These are phyloP conservation scores for Taphrina sp. DNA, from an alignment of 1,139 yeast genomes.

Conservation along the genomic window DNA sequence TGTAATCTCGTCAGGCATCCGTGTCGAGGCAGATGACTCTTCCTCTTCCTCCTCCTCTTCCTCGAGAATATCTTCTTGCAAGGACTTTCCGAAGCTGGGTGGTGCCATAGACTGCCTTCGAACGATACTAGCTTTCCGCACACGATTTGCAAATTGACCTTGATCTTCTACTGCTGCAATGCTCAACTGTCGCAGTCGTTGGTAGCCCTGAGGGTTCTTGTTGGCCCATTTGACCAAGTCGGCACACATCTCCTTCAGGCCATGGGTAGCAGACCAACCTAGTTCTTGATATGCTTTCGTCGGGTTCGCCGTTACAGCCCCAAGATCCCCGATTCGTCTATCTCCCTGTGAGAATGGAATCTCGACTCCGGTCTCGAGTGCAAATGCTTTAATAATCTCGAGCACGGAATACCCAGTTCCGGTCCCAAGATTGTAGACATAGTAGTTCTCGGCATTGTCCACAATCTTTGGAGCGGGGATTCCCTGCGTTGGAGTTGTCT, in stretches of 20 bases:
- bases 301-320: constrained; percentile 70
- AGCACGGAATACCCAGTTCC: constrained; percentile 76
- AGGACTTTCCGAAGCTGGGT: not conserved
- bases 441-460: constrained; percentile 37
- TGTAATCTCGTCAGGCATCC: constrained; percentile 5
- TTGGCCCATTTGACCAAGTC: constrained; percentile 81
- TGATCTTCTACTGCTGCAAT: constrained; percentile 16
- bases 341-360: constrained; percentile 64
- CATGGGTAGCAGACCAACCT: constrained; percentile 59
- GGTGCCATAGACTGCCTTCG: constrained; percentile 22
- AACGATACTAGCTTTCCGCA: constrained; percentile 10
- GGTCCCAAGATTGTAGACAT: constrained; percentile 73
- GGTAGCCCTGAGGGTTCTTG: constrained; percentile 66
- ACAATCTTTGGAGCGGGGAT: constrained; percentile 50
- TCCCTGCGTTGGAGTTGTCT: constrained; percentile 41
- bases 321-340: constrained; percentile 74
- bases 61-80: constrained; percentile 1
- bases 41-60: constrained; percentile 2
- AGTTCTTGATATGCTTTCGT: constrained; percentile 65
- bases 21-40: not conserved
- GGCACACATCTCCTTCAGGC: constrained; percentile 64
- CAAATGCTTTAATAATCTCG: constrained; percentile 66
- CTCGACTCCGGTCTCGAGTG: constrained; percentile 62
- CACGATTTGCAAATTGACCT: constrained; percentile 1
- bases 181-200: constrained; percentile 27